Evolutionary conservation across 495 filamentous ascomycete genomes (phyloP).

Genomic region (Zalerion maritima): DNA sequence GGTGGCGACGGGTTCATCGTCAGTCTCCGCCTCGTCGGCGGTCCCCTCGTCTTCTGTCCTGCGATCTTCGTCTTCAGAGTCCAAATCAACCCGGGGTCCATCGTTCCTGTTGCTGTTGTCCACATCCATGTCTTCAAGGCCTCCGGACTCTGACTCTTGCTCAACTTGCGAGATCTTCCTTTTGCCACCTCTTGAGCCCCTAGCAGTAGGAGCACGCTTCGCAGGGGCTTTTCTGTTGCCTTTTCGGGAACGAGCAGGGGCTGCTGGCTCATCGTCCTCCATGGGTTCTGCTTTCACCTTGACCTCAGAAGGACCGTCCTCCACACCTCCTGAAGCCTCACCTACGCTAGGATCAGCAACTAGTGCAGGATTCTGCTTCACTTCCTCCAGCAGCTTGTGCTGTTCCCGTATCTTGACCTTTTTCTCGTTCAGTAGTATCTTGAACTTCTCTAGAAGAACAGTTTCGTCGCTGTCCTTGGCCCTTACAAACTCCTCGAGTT

Average conservation of each 20-base stretch:
- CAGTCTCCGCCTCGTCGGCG: constrained; percentile 25
- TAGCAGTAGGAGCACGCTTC: constrained; percentile 12
- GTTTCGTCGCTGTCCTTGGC: constrained; percentile 55
- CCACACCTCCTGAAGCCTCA: background rate
- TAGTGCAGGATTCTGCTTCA: constrained; percentile 40
- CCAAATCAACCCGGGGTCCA: constrained; percentile 8
- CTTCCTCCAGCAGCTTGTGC: constrained; percentile 49
- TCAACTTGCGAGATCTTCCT: constrained; percentile 29
- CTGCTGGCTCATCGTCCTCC: constrained; percentile 3
- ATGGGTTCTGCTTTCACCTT: constrained; percentile 6
- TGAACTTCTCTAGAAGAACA: constrained; percentile 56
- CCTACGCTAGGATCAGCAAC: constrained; percentile 18
- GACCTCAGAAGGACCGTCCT: background rate
- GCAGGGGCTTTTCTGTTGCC: constrained; percentile 1
- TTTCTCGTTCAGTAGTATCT: constrained; percentile 64
- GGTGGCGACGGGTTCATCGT: constrained; percentile 6
- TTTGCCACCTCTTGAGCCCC: constrained; percentile 29
- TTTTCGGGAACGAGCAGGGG: constrained; percentile 4
- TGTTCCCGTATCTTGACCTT: constrained; percentile 85
- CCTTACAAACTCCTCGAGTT: constrained; percentile 49
- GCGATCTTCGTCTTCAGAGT: constrained; percentile 17
- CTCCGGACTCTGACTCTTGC: constrained; percentile 24
- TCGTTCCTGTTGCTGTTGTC: constrained; percentile 2
- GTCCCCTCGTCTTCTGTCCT: constrained; percentile 28
- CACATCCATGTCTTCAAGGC: constrained; percentile 36